phyloP scores from a whole-genome alignment of 169 alveolate genomes.

The Neospora caninum region DNA sequence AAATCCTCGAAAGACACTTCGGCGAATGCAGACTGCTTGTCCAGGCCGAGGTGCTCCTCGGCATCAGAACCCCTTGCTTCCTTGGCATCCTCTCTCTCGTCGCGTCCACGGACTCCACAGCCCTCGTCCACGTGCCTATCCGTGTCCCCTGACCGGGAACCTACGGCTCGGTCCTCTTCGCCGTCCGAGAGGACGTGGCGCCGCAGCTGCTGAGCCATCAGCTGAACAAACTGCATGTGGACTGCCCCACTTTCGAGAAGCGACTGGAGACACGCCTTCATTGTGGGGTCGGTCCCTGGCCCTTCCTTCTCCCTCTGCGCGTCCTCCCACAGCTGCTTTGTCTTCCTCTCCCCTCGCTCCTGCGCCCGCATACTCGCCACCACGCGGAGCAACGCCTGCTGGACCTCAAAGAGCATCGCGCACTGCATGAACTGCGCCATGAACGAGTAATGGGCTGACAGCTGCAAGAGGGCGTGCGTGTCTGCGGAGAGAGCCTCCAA shows the following conservation, averaged over 20 bases:
- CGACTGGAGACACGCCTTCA: constrained; percentile 58
- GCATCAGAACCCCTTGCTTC: too few relatives aligned
- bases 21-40: too few relatives aligned
- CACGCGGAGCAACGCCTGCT: constrained; percentile 50
- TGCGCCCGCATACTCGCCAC: background rate
- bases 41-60: too few relatives aligned
- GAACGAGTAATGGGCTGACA: constrained; percentile 60
- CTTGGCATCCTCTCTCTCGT: too few relatives aligned
- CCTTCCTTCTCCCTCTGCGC: constrained; percentile 20
- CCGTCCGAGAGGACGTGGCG: background rate
- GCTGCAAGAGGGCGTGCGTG: constrained; percentile 45
- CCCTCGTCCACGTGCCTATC: too few relatives aligned
- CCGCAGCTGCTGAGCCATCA: constrained; percentile 64
- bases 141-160: too few relatives aligned
- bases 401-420: constrained; percentile 65
- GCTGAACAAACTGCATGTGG: constrained; percentile 67
- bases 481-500: background rate
- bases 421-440: constrained; percentile 72
- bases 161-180: too few relatives aligned
- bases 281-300: constrained; percentile 50
- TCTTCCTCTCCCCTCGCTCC: background rate
- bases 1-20: too few relatives aligned
- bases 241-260: constrained; percentile 57
- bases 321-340: background rate
- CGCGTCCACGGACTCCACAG: too few relatives aligned